These are phyloP conservation scores for Myxozyma udenii DNA, from an alignment of 805 yeast species.

Conservation along the genomic window DNA sequence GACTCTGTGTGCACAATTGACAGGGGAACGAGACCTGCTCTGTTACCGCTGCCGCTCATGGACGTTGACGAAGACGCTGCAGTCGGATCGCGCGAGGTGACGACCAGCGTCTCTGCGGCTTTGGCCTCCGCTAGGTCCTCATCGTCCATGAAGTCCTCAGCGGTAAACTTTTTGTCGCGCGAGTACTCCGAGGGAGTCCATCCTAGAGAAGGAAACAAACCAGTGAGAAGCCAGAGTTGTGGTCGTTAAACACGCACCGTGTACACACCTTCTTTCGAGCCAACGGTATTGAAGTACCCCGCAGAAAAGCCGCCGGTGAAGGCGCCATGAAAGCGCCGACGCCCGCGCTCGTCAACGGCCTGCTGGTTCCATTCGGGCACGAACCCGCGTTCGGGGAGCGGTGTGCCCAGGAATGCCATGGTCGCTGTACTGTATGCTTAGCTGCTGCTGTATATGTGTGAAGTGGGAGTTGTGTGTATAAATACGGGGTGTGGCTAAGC, in stretches of 20 bases:
- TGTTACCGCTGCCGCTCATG: neutral
- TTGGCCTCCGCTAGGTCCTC: constrained; percentile 35
- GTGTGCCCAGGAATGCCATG: constrained; percentile 19
- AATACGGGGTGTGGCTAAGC: too few species aligned
- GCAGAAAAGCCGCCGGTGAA: constrained; percentile 41
- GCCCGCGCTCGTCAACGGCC: constrained; percentile 31
- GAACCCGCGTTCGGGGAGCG: constrained; percentile 10
- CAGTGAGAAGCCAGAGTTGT: neutral
- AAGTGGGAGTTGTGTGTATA: neutral
- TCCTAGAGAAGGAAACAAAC: constrained; percentile 10
- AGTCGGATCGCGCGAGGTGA: constrained; percentile 8
- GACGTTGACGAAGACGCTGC: neutral
- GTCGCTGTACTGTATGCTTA: too few species aligned
- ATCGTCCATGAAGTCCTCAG: constrained; percentile 39
- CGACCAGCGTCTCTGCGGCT: constrained; percentile 23
- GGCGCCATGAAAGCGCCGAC: constrained; percentile 37
- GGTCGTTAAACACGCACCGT: neutral
- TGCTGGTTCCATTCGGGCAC: constrained; percentile 32
- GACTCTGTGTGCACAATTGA: constrained; percentile 43
- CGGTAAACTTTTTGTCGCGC: constrained; percentile 18
- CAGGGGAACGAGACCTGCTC: neutral
- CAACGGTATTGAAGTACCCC: constrained; percentile 39
- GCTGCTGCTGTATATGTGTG: too few species aligned
- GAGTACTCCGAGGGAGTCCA: constrained; percentile 36
- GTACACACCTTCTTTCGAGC: constrained; percentile 37